phyloP scores from a whole-genome alignment of 805 yeast species.

The Hanseniaspora taiwanica region DNA sequence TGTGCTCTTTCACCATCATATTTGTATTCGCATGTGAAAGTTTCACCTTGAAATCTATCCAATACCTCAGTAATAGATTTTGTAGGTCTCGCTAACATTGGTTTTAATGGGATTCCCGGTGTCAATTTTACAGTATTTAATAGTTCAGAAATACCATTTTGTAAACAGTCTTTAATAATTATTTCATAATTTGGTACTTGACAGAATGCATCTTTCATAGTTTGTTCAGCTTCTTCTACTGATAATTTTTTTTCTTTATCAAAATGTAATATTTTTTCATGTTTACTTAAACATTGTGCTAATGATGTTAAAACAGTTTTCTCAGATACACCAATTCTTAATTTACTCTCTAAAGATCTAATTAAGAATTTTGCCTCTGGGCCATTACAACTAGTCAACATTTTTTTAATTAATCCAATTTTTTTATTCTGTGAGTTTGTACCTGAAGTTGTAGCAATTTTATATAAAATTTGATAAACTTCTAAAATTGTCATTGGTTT shows the following conservation, averaged over 20 bases:
- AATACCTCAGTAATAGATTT: slow-evolving; percentile 85
- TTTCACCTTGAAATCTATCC: slow-evolving; percentile 73
- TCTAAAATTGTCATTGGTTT: slow-evolving; percentile 56
- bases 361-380: slow-evolving; percentile 84
- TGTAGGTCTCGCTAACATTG: slow-evolving; percentile 97
- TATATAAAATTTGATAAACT: slow-evolving; percentile 63
- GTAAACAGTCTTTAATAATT: slow-evolving; percentile 50
- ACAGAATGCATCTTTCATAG: slow-evolving; percentile 73
- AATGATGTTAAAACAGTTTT: slow-evolving; percentile 76
- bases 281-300: slow-evolving; percentile 66
- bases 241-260: slow-evolving; percentile 14
- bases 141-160: slow-evolving; percentile 55
- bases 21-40: slow-evolving; percentile 90
- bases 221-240: slow-evolving; percentile 52
- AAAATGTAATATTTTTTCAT: no score
- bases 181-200: slow-evolving; percentile 84
- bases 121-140: slow-evolving; percentile 57
- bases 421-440: slow-evolving; percentile 70
- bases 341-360: slow-evolving; percentile 82
- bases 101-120: slow-evolving; percentile 92
- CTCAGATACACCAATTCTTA: slow-evolving; percentile 89
- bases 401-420: slow-evolving; percentile 62
- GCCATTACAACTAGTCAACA: slow-evolving; percentile 77
- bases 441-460: slow-evolving; percentile 70
- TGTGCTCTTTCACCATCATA: slow-evolving; percentile 98